Base-by-base conservation (phyloP, 2,329 filamentous ascomycete species). In the Fusarium sp. region DNA sequence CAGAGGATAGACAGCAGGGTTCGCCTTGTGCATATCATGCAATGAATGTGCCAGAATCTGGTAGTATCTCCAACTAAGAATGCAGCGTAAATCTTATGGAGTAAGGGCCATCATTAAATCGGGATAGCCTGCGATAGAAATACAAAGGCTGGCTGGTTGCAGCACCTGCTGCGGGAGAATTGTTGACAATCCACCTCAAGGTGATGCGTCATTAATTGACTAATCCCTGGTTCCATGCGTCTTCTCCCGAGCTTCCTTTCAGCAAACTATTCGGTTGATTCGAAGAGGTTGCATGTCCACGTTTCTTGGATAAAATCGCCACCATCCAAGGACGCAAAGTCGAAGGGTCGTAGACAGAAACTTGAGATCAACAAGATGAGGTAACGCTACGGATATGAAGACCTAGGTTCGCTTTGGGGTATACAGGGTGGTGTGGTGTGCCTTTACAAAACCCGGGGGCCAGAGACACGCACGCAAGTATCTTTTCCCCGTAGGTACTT, bases 401-500 rank as follows among this genome's bases (percentile, higher is more conserved):
- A 47, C 40, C 25, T 22, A 22, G 22, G 22, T 43, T 58, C 41
- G 48, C 15, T 16, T 30, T 9, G 25, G 49, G 48, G 38, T 60
- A 38, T n/a, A 38, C 20, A 43, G 32, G 59, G 58, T 61, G 65
- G 32, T 52, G 58, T 67, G 75, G 75, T 62, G 75, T 77, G 75
- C 57, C 65, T 62, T 47, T 77, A 77, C 67, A 24, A 74, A 75
- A 73, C 66, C 75, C 56, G 69, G 70, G 75, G 72, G 65, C 62
- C 63, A 75, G 62, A 64, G 30, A 52, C 52, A 41, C 54, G 22
- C 47, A 45, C 38, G 24, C 24, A 77, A 62, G 74, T 77, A 77
- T 70, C 75, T 74, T 68, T 69, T 75, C 75, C 68, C 77, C 76
- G 70, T 72, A 78, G 69, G 73, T 77, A 78, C 76, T 54, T 71